Conservation (phyloP, 208 protist species). For the Wallacemonas sp. region DNA sequence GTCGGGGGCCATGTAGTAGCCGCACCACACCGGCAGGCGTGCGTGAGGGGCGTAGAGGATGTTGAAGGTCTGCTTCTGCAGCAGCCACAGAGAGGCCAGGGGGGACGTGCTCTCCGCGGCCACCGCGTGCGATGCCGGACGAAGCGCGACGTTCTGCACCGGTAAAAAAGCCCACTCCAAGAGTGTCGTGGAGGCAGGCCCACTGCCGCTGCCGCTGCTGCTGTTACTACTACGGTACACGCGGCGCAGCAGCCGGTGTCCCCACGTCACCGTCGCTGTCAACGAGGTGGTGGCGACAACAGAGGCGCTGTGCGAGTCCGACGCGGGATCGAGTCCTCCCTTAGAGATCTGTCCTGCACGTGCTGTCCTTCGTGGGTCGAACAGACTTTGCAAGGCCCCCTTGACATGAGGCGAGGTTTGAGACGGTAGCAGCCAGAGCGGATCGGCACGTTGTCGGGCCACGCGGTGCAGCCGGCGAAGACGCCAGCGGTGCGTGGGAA, state of each 20-base stretch:
- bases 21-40: conserved; percentile 51
- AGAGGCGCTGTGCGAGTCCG: no score
- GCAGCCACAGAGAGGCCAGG: conserved; percentile 26
- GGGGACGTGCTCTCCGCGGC: no score
- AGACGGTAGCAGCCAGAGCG: conserved; percentile 36
- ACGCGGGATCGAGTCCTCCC: no score
- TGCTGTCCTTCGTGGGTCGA: no score
- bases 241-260: conserved; percentile 2
- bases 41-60: conserved; percentile 46
- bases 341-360: no score
- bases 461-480: background rate
- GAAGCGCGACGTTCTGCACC: no score
- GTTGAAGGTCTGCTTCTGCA: conserved; percentile 44
- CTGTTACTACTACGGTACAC: conserved; percentile 2
- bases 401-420: no score
- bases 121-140: no score
- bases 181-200: no score
- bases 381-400: no score
- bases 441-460: conserved; percentile 24
- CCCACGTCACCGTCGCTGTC: background rate
- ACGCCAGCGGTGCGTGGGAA: background rate
- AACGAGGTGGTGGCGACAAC: background rate
- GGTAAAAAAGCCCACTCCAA: no score
- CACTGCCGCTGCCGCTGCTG: background rate
- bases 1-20: conserved; percentile 38